These are phyloP conservation scores for Yamadazyma atlantica DNA, from an alignment of 1,139 yeast species.

Conservation along the genomic window DNA sequence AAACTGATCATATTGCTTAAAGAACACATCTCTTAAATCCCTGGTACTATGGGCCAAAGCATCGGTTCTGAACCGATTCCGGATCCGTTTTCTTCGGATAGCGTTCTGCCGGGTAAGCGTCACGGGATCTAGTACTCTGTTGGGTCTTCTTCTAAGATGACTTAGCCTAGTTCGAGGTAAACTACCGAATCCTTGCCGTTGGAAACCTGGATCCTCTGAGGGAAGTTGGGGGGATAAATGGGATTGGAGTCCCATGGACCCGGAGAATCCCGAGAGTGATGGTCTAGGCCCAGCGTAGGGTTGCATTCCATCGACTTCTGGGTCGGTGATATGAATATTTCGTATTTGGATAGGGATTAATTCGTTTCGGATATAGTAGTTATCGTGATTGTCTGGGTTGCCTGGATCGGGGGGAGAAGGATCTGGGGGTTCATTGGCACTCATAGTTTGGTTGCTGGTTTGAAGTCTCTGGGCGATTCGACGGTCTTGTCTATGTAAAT, in stretches of 20 bases:
- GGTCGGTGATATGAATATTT: slow-evolving; percentile 1
- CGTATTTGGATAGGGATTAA: slow-evolving; percentile 1
- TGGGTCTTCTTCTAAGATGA: neutral
- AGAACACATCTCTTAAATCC: neutral
- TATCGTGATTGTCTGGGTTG: too few relatives aligned
- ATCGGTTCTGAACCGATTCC: too few relatives aligned
- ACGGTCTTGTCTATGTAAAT: too few relatives aligned
- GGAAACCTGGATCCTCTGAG: too few relatives aligned
- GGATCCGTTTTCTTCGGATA: neutral
- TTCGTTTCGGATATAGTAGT: slow-evolving; percentile 1
- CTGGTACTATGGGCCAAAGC: too few relatives aligned
- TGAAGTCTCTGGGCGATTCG: too few relatives aligned
- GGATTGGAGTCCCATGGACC: too few relatives aligned
- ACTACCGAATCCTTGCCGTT: too few relatives aligned
- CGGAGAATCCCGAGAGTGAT: too few relatives aligned
- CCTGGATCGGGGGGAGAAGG: too few relatives aligned
- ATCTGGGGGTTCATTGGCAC: too few relatives aligned
- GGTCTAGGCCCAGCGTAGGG: neutral
- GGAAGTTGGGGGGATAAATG: too few relatives aligned
- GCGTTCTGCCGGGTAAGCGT: neutral
- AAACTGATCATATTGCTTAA: neutral
- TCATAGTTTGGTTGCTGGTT: neutral
- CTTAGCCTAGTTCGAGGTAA: neutral
- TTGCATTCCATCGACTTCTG: neutral
- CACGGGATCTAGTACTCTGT: neutral